Evolutionary conservation across 1,284 basidiomycete genomes (phyloP).

Genomic region (Heterobasidion irregulare): DNA sequence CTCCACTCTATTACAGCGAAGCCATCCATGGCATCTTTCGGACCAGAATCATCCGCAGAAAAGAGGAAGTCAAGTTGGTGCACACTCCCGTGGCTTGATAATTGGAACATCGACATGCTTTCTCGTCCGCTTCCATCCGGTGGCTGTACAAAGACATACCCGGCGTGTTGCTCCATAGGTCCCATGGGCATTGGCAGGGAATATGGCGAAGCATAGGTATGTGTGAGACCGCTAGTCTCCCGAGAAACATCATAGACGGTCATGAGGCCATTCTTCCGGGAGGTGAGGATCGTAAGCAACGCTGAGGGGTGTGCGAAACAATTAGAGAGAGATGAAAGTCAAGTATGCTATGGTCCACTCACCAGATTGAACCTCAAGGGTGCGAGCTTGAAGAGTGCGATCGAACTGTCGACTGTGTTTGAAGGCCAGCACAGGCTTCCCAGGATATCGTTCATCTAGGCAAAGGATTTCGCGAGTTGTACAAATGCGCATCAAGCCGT

Average conservation of each 20-base stretch:
- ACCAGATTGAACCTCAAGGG: slow-evolving; percentile 30
- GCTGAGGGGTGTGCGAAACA: slow-evolving; percentile 14
- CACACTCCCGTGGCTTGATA: slow-evolving; percentile 41
- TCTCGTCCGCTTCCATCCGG: slow-evolving; percentile 18
- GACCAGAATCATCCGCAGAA: slow-evolving; percentile 3
- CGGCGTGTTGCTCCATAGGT: slow-evolving; percentile 26
- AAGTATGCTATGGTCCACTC: slow-evolving; percentile 8
- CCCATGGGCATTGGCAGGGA: slow-evolving; percentile 26
- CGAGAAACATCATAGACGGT: slow-evolving; percentile 55
- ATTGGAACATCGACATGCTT: slow-evolving; percentile 32
- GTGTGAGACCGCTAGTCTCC: slow-evolving; percentile 29
- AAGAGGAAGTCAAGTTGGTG: slow-evolving; percentile 31
- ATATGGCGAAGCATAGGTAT: slow-evolving; percentile 36
- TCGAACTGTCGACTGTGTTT: slow-evolving; percentile 57
- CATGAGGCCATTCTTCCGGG: slow-evolving; percentile 45
- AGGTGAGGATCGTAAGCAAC: slow-evolving; percentile 45
- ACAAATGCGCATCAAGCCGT: slow-evolving; percentile 40
- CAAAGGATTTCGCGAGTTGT: slow-evolving; percentile 58
- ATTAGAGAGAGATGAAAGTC: neutral
- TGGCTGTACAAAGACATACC: slow-evolving; percentile 35
- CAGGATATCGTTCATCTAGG: slow-evolving; percentile 52
- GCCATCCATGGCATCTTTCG: slow-evolving; percentile 2
- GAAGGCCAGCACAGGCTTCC: slow-evolving; percentile 48
- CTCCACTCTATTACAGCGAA: slow-evolving; percentile 26
- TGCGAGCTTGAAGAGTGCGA: slow-evolving; percentile 39